A percentile compares a stretch with the other conserved stretches of the same genome.
phyloP scores from a whole-genome alignment of 2,329 filamentous ascomycete genomes.

The Pseudogymnoascus destructans region DNA sequence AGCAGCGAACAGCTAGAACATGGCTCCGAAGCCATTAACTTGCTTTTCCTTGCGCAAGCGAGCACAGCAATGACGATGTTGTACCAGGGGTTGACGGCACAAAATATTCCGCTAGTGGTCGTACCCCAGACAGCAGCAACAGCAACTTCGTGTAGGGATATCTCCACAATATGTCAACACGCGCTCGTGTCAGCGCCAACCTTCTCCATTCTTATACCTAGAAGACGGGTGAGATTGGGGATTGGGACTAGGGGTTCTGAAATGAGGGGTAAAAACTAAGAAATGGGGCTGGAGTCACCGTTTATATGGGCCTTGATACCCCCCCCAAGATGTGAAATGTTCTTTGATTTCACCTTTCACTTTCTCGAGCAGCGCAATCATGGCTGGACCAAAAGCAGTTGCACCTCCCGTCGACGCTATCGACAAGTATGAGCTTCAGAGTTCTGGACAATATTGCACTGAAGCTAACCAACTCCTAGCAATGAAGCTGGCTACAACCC shows the following conservation, averaged over 20 bases:
- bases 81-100: neutral
- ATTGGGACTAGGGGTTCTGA: neutral
- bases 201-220: neutral
- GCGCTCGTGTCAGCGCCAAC: neutral
- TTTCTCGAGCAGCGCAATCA: neutral
- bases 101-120: neutral
- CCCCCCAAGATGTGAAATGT: neutral
- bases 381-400: neutral
- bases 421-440: neutral
- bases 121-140: neutral
- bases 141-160: neutral
- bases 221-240: neutral
- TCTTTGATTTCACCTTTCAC: neutral
- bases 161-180: conserved; percentile 6
- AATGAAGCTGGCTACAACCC: neutral
- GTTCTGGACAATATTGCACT: neutral
- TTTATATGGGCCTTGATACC: neutral
- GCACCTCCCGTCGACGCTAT: neutral
- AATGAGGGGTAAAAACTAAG: neutral
- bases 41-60: neutral
- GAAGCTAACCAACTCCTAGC: neutral
- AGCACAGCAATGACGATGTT: neutral
- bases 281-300: neutral
- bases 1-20: neutral
- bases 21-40: neutral